Base-by-base conservation (phyloP, 345 rosid genomes). In the Linum usitatissimum region DNA sequence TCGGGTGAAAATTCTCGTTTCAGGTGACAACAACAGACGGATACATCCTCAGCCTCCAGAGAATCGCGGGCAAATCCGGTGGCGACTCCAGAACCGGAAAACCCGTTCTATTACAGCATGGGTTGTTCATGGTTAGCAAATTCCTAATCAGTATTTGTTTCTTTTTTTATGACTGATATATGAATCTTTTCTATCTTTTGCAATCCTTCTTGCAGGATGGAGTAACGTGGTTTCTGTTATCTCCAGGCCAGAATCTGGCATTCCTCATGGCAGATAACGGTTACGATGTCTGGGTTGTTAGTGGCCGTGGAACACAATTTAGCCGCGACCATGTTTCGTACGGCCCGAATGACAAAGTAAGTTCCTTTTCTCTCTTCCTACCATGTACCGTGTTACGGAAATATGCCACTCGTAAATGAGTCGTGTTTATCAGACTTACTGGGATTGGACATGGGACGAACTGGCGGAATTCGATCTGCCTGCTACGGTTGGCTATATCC, bases 391-490 rank as follows among this genome's bases (percentile, higher is more conserved):
- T 3, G 10, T 10, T 3, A 18, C 10, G n/a, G n/a, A n/a, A n/a
- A n/a, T n/a, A n/a, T n/a, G n/a, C n/a, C n/a, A n/a, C n/a, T n/a
- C 28, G 28, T 23, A 23, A 23, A 23, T 23, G 28, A 53, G 30
- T 15, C 30, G 17, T 5, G n/a, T 23, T 45, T 64, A 42, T 40
- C 34, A 84, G 90, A 76, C 73, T 3, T 82, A 61, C 30, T 82
- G 90, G 85, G 60, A 75, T 19, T 85, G 90, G 87, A 56, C 90
- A 0, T 80, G 87, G 87, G 84, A 85, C 36, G 81, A 78, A 64
- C 18, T 80, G 61, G 79, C 53, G n/a, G 66, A 77, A 9, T 74
- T 58, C 54, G 90, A 85, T 67, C 84, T 82, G 64, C 85, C 87
- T 10, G 82, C 83, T 8, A 66, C 71, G 17, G 55, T 78, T 38